Conservation (phyloP, 2,329 filamentous ascomycete genomes). For the Rhytidhysteron rufulum region DNA sequence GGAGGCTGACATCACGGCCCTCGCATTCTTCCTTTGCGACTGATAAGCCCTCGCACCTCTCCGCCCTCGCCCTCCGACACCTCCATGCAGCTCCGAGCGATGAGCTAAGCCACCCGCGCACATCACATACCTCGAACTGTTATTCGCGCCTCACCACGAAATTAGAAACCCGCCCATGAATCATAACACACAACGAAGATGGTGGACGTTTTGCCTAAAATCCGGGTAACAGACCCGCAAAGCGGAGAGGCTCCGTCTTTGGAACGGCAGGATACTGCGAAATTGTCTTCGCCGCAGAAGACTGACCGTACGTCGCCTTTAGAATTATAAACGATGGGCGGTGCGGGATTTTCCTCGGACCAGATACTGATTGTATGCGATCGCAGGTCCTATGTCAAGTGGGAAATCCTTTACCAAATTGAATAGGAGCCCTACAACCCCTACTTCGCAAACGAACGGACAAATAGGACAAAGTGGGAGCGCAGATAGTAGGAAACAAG, state of each 20-base stretch:
- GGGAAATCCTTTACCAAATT: conserved; percentile 25
- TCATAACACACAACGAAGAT: too few species aligned
- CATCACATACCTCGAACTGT: too few species aligned
- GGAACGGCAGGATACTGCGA: conserved; percentile 23
- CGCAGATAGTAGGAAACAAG: conserved; percentile 11
- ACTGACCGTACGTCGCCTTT: conserved; percentile 21
- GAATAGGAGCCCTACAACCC: conserved; percentile 17
- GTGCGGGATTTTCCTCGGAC: too few species aligned
- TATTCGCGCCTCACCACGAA: too few species aligned
- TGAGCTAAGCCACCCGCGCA: too few species aligned
- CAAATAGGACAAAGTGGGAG: conserved; percentile 13
- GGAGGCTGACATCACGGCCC: too few species aligned
- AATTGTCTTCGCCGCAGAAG: conserved; percentile 13
- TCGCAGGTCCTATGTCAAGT: conserved; percentile 19
- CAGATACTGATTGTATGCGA: neutral
- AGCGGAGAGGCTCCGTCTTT: conserved; percentile 27
- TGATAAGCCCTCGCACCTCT: too few species aligned
- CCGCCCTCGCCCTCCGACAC: too few species aligned
- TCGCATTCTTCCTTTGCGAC: too few species aligned
- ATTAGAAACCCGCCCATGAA: too few species aligned
- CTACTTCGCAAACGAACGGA: conserved; percentile 14
- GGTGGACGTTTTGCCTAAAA: conserved; percentile 39
- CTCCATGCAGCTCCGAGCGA: too few species aligned
- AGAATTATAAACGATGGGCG: too few species aligned
- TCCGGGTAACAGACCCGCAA: conserved; percentile 43